Conservation (phyloP, 495 filamentous ascomycete genomes). For the Podospora sp. region DNA sequence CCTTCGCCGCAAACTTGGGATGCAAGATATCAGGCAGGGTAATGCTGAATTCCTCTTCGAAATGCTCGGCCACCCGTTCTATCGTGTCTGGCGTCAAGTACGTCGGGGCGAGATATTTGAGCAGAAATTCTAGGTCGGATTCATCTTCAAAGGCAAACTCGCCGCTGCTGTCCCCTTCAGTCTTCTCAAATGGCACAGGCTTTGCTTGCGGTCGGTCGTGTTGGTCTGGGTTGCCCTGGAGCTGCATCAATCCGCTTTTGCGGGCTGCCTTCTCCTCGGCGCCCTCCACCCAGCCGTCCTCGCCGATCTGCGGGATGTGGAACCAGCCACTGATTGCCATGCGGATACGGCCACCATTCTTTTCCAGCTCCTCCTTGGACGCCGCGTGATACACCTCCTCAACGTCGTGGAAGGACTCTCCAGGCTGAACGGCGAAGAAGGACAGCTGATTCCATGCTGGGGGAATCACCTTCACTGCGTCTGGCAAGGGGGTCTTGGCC, state of each 20-base stretch:
- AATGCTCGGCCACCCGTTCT: constrained; percentile 75
- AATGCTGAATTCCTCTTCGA: constrained; percentile 79
- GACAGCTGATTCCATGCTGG: constrained; percentile 96
- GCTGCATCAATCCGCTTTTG: constrained; percentile 84
- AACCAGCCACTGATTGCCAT: constrained; percentile 99
- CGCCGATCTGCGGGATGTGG: constrained; percentile 93
- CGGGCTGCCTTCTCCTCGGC: constrained; percentile 85
- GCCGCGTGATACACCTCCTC: constrained; percentile 87
- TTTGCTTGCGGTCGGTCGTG: constrained; percentile 77
- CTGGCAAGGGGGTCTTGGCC: constrained; percentile 74
- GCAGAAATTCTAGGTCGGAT: constrained; percentile 78
- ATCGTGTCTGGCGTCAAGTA: constrained; percentile 95
- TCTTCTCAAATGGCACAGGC: constrained; percentile 53
- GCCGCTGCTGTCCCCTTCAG: constrained; percentile 40
- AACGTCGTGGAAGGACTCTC: constrained; percentile 97
- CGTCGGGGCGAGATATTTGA: constrained; percentile 83
- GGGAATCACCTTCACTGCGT: constrained; percentile 75
- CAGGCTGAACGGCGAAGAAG: constrained; percentile 97
- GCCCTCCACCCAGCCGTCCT: constrained; percentile 88
- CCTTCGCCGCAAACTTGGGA: constrained; percentile 67
- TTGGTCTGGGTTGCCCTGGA: constrained; percentile 86
- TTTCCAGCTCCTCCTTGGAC: constrained; percentile 53
- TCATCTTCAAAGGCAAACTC: constrained; percentile 59
- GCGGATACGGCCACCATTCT: constrained; percentile 71
- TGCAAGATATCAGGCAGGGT: constrained; percentile 76